Evolutionary conservation across 495 filamentous ascomycete genomes (phyloP).

Genomic region (Thermothielavioides terrestris): DNA sequence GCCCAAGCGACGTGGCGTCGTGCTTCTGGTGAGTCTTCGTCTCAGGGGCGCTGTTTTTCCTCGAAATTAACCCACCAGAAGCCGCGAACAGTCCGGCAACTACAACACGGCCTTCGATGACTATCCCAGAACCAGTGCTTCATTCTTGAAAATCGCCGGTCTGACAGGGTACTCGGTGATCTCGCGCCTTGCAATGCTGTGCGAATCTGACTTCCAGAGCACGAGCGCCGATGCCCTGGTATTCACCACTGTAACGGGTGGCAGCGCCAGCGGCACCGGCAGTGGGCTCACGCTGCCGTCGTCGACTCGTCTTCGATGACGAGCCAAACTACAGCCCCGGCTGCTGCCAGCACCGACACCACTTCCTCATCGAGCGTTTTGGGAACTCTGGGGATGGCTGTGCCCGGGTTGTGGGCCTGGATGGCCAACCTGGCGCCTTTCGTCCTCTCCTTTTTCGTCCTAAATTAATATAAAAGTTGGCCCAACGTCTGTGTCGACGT

Average conservation of each 20-base stretch:
- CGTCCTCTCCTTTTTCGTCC: conserved; percentile 9
- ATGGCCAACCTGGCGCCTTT: conserved; percentile 3
- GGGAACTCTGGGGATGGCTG: background rate
- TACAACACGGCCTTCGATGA: conserved; percentile 18
- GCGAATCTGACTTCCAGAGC: conserved; percentile 4
- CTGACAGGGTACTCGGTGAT: conserved; percentile 6
- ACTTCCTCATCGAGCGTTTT: conserved; percentile 7
- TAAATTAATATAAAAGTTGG: too few relatives aligned
- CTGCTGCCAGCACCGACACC: background rate
- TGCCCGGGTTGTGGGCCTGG: conserved; percentile 4
- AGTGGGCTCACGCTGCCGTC: background rate
- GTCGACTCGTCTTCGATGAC: background rate
- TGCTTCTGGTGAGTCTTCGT: conserved; percentile 17
- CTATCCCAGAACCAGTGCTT: conserved; percentile 15
- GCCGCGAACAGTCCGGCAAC: conserved; percentile 5
- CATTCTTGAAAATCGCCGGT: conserved; percentile 11
- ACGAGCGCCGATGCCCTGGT: background rate
- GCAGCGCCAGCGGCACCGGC: background rate
- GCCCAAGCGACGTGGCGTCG: background rate
- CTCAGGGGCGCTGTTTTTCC: background rate
- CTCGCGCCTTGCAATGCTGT: conserved; percentile 10
- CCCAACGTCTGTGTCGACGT: too few relatives aligned
- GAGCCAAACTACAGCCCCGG: background rate
- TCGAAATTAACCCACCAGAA: background rate
- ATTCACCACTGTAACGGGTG: background rate